These are phyloP conservation scores for Henningerozyma blattae DNA, from an alignment of 805 yeast species.

Conservation along the genomic window DNA sequence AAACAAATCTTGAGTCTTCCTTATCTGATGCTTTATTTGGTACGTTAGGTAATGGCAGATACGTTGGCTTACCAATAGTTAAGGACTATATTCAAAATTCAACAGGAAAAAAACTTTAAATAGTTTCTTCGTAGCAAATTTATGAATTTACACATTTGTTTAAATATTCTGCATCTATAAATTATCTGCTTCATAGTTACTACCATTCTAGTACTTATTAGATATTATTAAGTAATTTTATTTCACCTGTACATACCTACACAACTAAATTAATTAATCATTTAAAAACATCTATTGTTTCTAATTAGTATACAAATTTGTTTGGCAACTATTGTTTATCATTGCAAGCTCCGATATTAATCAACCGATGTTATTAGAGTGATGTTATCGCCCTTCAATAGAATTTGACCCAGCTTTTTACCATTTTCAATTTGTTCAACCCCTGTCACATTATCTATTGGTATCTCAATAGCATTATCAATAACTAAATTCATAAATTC, in stretches of 20 bases:
- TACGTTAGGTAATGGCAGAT: constrained; percentile 21
- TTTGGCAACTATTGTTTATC: too few species aligned
- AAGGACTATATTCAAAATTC: constrained; percentile 25
- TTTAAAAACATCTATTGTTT: too few species aligned
- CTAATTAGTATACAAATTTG: constrained; percentile 53
- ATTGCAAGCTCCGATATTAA: too few species aligned
- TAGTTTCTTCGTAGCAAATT: too few species aligned
- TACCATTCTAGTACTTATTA: too few species aligned
- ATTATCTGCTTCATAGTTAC: too few species aligned
- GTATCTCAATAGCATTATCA: constrained; percentile 54
- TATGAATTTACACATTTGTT: too few species aligned
- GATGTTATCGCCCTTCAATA: constrained; percentile 90
- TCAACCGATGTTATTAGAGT: constrained; percentile 45
- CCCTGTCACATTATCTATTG: constrained; percentile 32
- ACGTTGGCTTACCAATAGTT: constrained; percentile 25
- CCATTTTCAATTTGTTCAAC: constrained; percentile 12
- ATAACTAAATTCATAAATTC: constrained; percentile 86
- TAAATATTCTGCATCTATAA: too few species aligned
- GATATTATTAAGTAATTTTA: too few species aligned
- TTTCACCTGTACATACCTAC: too few species aligned
- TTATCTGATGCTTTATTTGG: constrained; percentile 28
- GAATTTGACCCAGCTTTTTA: constrained; percentile 55
- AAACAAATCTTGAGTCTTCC: constrained; percentile 11
- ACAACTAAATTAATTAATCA: too few species aligned
- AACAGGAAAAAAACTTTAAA: too few species aligned